phyloP scores from a whole-genome alignment of 1,284 basidiomycete genomes.

The Pterula multifida region DNA sequence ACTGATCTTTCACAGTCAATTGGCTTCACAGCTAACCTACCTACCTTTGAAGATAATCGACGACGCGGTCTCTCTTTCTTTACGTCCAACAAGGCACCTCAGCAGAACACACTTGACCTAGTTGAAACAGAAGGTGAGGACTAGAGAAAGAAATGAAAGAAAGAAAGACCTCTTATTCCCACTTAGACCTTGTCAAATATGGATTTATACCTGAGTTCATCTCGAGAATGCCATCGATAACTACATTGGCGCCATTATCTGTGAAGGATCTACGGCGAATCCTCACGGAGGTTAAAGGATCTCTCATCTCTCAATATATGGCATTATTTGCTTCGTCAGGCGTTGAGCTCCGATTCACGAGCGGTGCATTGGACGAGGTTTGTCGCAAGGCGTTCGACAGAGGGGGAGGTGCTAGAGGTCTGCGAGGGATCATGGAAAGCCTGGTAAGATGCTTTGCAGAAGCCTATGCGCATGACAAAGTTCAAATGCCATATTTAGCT shows the following conservation, averaged over 20 bases:
- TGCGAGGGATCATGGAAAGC: constrained; percentile 79
- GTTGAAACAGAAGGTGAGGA: constrained; percentile 54
- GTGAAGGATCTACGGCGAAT: constrained; percentile 75
- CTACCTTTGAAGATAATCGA: constrained; percentile 26
- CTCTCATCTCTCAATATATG: constrained; percentile 82
- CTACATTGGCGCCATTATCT: constrained; percentile 69
- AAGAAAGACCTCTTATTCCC: background rate
- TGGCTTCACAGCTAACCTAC: constrained; percentile 70
- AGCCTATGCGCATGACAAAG: no score
- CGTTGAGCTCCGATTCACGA: constrained; percentile 75
- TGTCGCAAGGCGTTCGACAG: constrained; percentile 68
- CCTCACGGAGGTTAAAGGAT: constrained; percentile 84
- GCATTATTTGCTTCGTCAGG: constrained; percentile 72
- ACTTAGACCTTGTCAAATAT: constrained; percentile 70
- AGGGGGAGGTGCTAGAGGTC: constrained; percentile 82
- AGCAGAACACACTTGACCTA: constrained; percentile 43
- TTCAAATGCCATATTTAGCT: constrained; percentile 37
- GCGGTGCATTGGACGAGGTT: constrained; percentile 61
- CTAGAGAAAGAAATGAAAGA: constrained; percentile 5
- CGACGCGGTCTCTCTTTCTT: constrained; percentile 49
- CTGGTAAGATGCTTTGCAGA: background rate
- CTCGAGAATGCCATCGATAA: constrained; percentile 80
- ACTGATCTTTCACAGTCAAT: constrained; percentile 49
- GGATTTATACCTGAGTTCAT: constrained; percentile 95
- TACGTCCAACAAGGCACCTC: constrained; percentile 48